A percentile compares a stretch with the other conserved stretches of the same genome.
Evolutionary conservation across 2,329 filamentous ascomycete species (phyloP).

Genomic region (Colletotrichum costaricense): DNA sequence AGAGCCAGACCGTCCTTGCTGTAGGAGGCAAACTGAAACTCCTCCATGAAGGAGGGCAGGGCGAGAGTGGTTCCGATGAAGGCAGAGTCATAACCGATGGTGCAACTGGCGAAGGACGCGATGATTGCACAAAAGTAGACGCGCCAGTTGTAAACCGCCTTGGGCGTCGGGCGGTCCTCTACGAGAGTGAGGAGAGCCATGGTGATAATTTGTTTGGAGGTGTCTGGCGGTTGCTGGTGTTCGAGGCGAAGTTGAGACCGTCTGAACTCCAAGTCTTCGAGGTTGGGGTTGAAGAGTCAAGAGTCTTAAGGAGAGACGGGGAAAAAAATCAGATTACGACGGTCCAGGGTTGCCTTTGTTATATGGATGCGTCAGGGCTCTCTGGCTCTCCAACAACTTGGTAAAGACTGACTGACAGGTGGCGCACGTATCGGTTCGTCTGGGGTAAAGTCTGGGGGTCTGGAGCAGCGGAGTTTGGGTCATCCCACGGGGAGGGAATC

Average conservation of each 20-base stretch:
- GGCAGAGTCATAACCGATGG: constrained; percentile 74
- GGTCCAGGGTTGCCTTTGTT: constrained; percentile 31
- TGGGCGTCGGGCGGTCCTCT: constrained; percentile 68
- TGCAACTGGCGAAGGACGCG: constrained; percentile 67
- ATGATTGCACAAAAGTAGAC: constrained; percentile 65
- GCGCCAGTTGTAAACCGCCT: constrained; percentile 70
- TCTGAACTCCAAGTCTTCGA: constrained; percentile 14
- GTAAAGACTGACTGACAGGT: constrained; percentile 12
- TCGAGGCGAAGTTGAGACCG: constrained; percentile 17
- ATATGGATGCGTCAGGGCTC: constrained; percentile 18
- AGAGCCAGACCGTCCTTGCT: constrained; percentile 61
- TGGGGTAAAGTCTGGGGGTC: constrained; percentile 35
- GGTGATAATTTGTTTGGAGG: constrained; percentile 16
- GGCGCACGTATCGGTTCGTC: constrained; percentile 25
- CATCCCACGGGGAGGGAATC: constrained; percentile 14
- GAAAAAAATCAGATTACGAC: background rate
- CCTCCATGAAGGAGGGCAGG: constrained; percentile 74
- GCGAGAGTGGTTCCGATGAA: constrained; percentile 84
- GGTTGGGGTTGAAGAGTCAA: constrained; percentile 1
- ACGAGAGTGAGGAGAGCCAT: constrained; percentile 63
- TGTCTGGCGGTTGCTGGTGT: constrained; percentile 14
- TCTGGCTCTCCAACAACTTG: background rate
- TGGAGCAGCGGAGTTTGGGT: constrained; percentile 24
- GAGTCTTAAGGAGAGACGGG: constrained; percentile 9
- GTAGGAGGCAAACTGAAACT: constrained; percentile 73